Percentiles rank a stretch among this genome's conserved stretches.
These are phyloP conservation scores for Colletotrichum sp. DNA, from an alignment of 2,329 filamentous ascomycete species.

Conservation along the genomic window DNA sequence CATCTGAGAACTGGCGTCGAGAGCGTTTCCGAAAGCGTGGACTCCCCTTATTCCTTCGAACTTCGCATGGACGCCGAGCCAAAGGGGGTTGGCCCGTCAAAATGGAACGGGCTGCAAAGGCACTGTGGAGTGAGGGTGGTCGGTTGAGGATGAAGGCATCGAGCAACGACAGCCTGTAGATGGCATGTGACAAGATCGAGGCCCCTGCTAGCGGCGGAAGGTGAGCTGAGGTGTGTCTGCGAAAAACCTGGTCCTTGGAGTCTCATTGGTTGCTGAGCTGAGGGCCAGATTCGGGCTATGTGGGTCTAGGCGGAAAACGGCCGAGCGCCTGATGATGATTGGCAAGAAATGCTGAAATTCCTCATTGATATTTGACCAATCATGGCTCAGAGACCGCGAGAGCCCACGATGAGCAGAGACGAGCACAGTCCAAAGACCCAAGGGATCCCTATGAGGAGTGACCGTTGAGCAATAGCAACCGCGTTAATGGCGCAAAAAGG, in stretches of 20 bases:
- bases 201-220: constrained; percentile 29
- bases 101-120: constrained; percentile 8
- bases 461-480: background rate
- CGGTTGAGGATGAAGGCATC: constrained; percentile 32
- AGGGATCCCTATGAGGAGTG: background rate
- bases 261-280: constrained; percentile 32
- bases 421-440: background rate
- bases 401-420: constrained; percentile 9
- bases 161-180: constrained; percentile 36
- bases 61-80: constrained; percentile 11
- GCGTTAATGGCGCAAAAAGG: constrained; percentile 7
- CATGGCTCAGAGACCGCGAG: background rate
- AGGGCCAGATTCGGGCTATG: constrained; percentile 18
- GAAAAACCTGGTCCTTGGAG: constrained; percentile 28
- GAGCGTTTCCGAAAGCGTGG: constrained; percentile 8
- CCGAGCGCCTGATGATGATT: constrained; percentile 7
- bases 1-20: background rate
- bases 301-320: constrained; percentile 4
- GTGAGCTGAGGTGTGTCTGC: constrained; percentile 38
- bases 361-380: constrained; percentile 8
- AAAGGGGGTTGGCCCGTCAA: background rate
- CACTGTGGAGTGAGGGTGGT: background rate
- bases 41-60: background rate
- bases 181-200: constrained; percentile 29
- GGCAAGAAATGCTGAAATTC: constrained; percentile 16